Evolutionary conservation across 2,329 filamentous ascomycete genomes (phyloP), one percentile per base, ranked within the genome.

Genomic region (Sporothrix schenckii): DNA sequence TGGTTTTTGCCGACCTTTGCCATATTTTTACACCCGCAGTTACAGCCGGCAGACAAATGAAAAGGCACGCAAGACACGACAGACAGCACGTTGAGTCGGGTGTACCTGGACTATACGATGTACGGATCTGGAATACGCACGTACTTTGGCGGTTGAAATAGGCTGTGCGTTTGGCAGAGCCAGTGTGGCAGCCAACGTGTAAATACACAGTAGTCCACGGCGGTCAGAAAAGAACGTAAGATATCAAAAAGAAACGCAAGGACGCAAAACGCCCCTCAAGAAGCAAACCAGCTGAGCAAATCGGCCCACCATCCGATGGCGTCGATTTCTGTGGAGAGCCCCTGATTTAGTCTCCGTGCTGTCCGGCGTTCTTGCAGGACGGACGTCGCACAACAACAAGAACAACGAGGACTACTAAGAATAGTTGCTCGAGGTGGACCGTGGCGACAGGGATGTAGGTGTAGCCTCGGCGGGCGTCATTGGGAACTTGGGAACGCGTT

Each of bases 301-400:
- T 50, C 44, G 24, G 60, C 60, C 41, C 21, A 47, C 41, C 44
- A 65, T 24, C 24, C 60, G 60, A 65, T 65, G 56, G 56, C 34
- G 56, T 61, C 34, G 56, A 34, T 61, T 58, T 61, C 54, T 11
- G 34, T 61, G 39, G 5, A 39, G 16, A 19, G 30, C 56, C 54
- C 21, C 44, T 44, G 41, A n/a, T 50, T 66, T 66, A 66, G 61
- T 66, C 61, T 54, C 65, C 65, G 65, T 41, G 30, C 65, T 30
- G 60, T 63, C 58, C 58, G 60, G 60, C 41, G 41, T 27, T 30
- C 60, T 63, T 19, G 41, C 10, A 34, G 5, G 21, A 52, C n/a
- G 14, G 34, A 30, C n/a, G 21, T 50, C 27, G n/a, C 39, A 30
- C 27, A 30, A 30, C 27, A 30, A 30, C 27, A 30, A 30, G 27